Percentiles rank a stretch among this genome's conserved stretches.
Evolutionary conservation across 2,329 filamentous ascomycete genomes (phyloP).

Genomic region (Claviceps quebecensis): DNA sequence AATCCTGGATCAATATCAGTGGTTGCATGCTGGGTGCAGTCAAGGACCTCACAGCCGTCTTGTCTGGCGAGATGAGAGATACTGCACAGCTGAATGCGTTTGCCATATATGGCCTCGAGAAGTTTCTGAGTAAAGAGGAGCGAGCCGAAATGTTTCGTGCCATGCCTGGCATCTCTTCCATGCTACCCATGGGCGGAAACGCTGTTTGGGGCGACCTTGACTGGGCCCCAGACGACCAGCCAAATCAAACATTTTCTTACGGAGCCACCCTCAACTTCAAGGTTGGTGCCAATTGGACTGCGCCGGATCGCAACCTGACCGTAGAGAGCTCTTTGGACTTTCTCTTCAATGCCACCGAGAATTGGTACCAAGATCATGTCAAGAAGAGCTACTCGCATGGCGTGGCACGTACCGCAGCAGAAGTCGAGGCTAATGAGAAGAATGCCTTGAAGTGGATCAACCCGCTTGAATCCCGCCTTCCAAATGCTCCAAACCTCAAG

Average conservation of each 20-base stretch:
- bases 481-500: slow-evolving; percentile 76
- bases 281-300: slow-evolving; percentile 46
- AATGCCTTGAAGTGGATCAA: slow-evolving; percentile 83
- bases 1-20: slow-evolving; percentile 95
- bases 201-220: slow-evolving; percentile 86
- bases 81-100: slow-evolving; percentile 93
- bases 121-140: slow-evolving; percentile 82
- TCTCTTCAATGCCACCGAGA: slow-evolving; percentile 61
- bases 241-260: slow-evolving; percentile 57
- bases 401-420: slow-evolving; percentile 61
- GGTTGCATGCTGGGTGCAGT: slow-evolving; percentile 94
- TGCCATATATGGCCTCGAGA: slow-evolving; percentile 91
- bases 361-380: slow-evolving; percentile 72
- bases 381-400: slow-evolving; percentile 72
- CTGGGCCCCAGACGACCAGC: slow-evolving; percentile 76
- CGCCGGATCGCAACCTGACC: slow-evolving; percentile 62
- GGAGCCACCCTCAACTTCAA: slow-evolving; percentile 81
- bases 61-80: slow-evolving; percentile 97
- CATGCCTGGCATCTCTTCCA: slow-evolving; percentile 93
- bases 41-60: slow-evolving; percentile 77
- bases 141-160: slow-evolving; percentile 86
- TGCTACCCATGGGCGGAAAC: slow-evolving; percentile 89
- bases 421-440: slow-evolving; percentile 73
- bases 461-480: slow-evolving; percentile 76
- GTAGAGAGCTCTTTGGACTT: slow-evolving; percentile 65